phyloP scores from a whole-genome alignment of 345 rosid genomes.

The Xanthoceras sorbifolium region DNA sequence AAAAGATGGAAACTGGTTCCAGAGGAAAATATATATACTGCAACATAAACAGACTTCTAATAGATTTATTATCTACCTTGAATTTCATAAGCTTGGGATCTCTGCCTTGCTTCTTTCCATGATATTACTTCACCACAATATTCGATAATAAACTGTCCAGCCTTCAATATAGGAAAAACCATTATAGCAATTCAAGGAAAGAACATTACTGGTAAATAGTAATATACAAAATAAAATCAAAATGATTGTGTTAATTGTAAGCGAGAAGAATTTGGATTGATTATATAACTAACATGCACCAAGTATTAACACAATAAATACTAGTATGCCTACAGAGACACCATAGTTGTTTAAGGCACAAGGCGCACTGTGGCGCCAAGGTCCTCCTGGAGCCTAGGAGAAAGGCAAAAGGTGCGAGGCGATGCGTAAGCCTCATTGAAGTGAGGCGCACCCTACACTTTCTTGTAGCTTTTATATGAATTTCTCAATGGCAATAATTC shows the following conservation, averaged over 20 bases:
- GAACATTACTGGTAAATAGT: not conserved
- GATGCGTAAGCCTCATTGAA: too few relatives aligned
- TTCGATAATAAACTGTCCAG: conserved; percentile 85
- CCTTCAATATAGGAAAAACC: conserved; percentile 42
- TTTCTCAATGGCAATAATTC: too few relatives aligned
- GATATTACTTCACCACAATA: conserved; percentile 99
- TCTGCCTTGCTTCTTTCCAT: conserved; percentile 87
- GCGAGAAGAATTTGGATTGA: not conserved
- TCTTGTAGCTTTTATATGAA: too few relatives aligned
- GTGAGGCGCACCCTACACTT: too few relatives aligned
- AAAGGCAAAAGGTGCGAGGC: too few relatives aligned
- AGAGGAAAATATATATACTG: not conserved
- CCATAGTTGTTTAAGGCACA: too few relatives aligned
- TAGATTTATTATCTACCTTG: conserved; percentile 47
- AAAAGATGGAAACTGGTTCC: conserved; percentile 8
- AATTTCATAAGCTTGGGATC: conserved; percentile 77
- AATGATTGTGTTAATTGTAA: not conserved
- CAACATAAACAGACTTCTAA: conserved; percentile 1
- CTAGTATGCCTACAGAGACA: not conserved
- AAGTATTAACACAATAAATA: not conserved
- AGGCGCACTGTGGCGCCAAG: too few relatives aligned
- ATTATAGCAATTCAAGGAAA: not conserved
- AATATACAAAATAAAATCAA: not conserved
- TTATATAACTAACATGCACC: not conserved
- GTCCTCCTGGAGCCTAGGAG: too few relatives aligned